These are phyloP conservation scores for Suillus discolor DNA, from an alignment of 768 basidiomycete species.

Conservation along the genomic window DNA sequence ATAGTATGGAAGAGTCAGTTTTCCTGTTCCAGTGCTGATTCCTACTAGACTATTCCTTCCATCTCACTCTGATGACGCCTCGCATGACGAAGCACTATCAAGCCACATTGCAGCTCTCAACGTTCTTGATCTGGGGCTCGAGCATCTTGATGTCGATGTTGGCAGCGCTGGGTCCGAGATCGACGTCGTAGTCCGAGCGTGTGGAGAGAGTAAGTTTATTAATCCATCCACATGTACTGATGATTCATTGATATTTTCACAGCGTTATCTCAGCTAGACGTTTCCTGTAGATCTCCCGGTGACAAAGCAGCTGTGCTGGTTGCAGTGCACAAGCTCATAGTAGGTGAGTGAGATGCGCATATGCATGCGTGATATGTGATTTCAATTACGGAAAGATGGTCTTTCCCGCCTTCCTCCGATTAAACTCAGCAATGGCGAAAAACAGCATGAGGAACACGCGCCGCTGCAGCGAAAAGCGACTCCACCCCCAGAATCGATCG, in stretches of 20 bases:
- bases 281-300: conserved; percentile 56
- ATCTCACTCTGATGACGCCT: conserved; percentile 70
- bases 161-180: conserved; percentile 52
- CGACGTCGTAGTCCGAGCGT: conserved; percentile 64
- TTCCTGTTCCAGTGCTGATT: conserved; percentile 2
- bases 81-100: conserved; percentile 89
- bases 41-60: conserved; percentile 73
- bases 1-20: not conserved
- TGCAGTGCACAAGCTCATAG: conserved; percentile 81
- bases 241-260: conserved; percentile 23
- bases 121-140: conserved; percentile 83
- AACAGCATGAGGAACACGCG: conserved; percentile 27
- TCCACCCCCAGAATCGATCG: not conserved
- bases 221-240: not conserved
- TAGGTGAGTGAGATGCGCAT: conserved; percentile 55
- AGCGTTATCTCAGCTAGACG: conserved; percentile 59
- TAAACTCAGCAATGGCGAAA: conserved; percentile 66
- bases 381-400: conserved; percentile 53
- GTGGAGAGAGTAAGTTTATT: conserved; percentile 72
- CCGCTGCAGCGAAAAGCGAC: not conserved
- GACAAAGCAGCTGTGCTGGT: conserved; percentile 85
- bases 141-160: conserved; percentile 88
- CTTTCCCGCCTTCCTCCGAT: conserved; percentile 75
- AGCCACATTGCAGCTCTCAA: conserved; percentile 91
- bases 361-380: not conserved